Evolutionary conservation across 140 eudicot genomes (phyloP).

Genomic region (Flaveria floridana): DNA sequence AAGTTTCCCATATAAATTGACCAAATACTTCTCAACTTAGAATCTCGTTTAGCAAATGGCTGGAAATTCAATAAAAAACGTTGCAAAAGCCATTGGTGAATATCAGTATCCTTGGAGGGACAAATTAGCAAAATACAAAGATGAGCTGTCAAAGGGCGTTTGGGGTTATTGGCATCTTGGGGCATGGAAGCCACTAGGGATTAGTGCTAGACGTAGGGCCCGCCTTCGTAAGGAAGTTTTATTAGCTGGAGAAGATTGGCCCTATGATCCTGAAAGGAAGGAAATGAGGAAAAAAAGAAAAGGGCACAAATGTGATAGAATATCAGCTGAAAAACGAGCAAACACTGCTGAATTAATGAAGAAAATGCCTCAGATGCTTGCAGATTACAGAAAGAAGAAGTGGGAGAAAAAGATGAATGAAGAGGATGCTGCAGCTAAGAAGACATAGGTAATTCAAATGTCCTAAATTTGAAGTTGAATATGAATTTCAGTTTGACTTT

Average conservation of each 20-base stretch:
- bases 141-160: slow-evolving; percentile 79
- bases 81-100: slow-evolving; percentile 60
- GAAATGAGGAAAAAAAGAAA: slow-evolving; percentile 73
- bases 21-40: slow-evolving; percentile 5
- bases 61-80: slow-evolving; percentile 54
- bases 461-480: neutral
- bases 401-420: slow-evolving; percentile 95
- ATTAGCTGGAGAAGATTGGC: slow-evolving; percentile 80
- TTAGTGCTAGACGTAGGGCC: slow-evolving; percentile 83
- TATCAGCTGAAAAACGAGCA: slow-evolving; percentile 76
- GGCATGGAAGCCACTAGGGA: slow-evolving; percentile 80
- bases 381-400: slow-evolving; percentile 67
- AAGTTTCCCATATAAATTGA: neutral
- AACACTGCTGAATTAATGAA: slow-evolving; percentile 74
- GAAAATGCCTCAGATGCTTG: slow-evolving; percentile 81
- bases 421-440: slow-evolving; percentile 78
- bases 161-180: slow-evolving; percentile 99
- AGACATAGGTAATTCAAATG: slow-evolving; percentile 36
- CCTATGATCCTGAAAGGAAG: slow-evolving; percentile 73
- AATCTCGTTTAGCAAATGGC: slow-evolving; percentile 43
- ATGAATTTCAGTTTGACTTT: neutral
- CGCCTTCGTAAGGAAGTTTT: slow-evolving; percentile 78
- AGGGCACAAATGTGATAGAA: slow-evolving; percentile 80
- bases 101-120: slow-evolving; percentile 77
- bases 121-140: slow-evolving; percentile 66